Percentiles rank a stretch among this genome's conserved stretches.
These are phyloP conservation scores for Knoxia roxburghii DNA, from an alignment of 257 asterid genomes.

Conservation along the genomic window DNA sequence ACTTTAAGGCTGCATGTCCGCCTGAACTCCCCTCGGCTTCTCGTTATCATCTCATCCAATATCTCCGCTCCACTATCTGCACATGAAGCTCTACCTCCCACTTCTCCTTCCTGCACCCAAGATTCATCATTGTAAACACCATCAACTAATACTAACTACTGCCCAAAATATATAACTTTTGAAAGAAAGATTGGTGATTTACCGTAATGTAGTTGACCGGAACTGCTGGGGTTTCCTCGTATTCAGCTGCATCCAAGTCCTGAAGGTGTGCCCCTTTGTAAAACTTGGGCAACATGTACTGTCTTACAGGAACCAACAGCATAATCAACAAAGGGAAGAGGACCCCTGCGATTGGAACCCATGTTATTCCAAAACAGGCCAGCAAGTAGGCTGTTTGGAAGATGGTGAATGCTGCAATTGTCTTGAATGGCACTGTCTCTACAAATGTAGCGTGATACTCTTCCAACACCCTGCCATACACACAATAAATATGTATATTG, in stretches of 20 bases:
- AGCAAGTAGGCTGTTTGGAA: conserved; percentile 68
- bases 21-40: conserved; percentile 87
- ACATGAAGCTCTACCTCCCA: conserved; percentile 39
- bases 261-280: conserved; percentile 79
- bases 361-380: conserved; percentile 75
- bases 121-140: too few relatives aligned
- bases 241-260: conserved; percentile 86
- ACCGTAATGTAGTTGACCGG: conserved; percentile 51
- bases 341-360: conserved; percentile 89
- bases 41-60: conserved; percentile 65
- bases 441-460: conserved; percentile 75
- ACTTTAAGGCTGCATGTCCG: conserved; percentile 55
- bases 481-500: not conserved
- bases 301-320: conserved; percentile 83
- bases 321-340: conserved; percentile 75
- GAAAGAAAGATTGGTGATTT: not conserved
- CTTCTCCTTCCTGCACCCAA: conserved; percentile 49
- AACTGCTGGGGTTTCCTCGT: conserved; percentile 70
- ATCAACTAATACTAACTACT: too few relatives aligned
- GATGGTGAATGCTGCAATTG: conserved; percentile 60
- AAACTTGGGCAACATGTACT: conserved; percentile 58
- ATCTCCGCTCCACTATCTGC: conserved; percentile 70
- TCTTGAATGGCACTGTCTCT: conserved; percentile 82
- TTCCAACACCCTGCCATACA: conserved; percentile 58
- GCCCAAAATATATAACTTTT: too few relatives aligned